Evolutionary conservation across 129 eudicot genomes (phyloP).

Genomic region (Flaveria sonorensis): DNA sequence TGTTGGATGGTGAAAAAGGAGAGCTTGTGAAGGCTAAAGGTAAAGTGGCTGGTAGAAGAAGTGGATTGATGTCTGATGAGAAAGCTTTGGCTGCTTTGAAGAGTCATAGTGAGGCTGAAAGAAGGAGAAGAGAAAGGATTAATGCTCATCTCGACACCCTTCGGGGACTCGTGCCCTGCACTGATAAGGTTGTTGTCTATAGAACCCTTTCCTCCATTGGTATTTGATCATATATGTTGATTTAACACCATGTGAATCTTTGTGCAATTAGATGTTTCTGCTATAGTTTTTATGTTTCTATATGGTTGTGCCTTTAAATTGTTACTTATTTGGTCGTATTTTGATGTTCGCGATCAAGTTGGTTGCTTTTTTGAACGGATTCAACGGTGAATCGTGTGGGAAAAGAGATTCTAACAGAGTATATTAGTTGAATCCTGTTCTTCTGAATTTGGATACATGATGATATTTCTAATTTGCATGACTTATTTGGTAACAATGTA

Average conservation of each 20-base stretch:
- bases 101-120: conserved; percentile 96
- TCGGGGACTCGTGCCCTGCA: conserved; percentile 69
- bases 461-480: not conserved
- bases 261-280: conserved; percentile 9
- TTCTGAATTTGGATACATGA: not conserved
- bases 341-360: conserved; percentile 1
- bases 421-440: not conserved
- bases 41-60: conserved; percentile 40
- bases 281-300: not conserved
- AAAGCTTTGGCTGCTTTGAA: conserved; percentile 75
- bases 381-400: not conserved
- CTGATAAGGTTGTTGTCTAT: conserved; percentile 58
- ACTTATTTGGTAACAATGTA: conserved; percentile 17
- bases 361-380: not conserved
- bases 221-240: conserved; percentile 19
- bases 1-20: conserved; percentile 54
- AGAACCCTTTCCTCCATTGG: not conserved
- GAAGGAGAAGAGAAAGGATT: conserved; percentile 91
- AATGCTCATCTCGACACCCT: conserved; percentile 78
- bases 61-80: conserved; percentile 44
- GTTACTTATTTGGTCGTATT: not conserved
- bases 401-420: not conserved
- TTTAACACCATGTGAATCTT: conserved; percentile 17
- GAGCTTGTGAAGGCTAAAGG: conserved; percentile 52
- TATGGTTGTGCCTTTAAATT: not conserved